Evolutionary conservation across 192 early-diverging fungal genomes (phyloP).

Genomic region (Dissophora globulifera): DNA sequence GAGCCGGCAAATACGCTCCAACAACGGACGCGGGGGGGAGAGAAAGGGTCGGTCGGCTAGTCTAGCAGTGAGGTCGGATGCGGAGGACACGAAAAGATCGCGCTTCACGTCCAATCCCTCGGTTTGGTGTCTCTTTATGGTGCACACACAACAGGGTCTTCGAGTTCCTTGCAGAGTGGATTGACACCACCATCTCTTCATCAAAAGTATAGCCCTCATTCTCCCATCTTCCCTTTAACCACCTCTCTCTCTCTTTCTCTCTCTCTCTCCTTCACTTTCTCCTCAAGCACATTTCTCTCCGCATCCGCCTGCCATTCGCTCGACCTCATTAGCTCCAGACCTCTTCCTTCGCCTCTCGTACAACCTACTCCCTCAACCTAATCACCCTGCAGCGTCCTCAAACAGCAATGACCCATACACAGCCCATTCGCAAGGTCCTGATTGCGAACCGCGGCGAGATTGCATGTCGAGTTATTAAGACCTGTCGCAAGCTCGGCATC

Average conservation of each 20-base stretch:
- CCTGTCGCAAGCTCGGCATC: conserved; percentile 72
- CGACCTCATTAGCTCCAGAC: too few species aligned
- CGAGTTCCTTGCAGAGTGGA: background rate
- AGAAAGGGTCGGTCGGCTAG: too few species aligned
- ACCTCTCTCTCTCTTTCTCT: background rate
- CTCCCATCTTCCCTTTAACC: background rate
- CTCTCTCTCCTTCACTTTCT: conserved; percentile 4
- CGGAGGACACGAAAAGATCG: too few species aligned
- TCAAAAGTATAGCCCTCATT: too few species aligned
- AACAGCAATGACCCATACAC: conserved; percentile 26
- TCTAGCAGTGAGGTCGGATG: too few species aligned
- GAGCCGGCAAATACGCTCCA: too few species aligned
- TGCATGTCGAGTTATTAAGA: conserved; percentile 77
- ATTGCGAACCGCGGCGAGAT: conserved; percentile 89
- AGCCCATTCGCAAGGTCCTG: conserved; percentile 59
- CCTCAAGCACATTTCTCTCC: background rate
- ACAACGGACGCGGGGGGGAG: too few species aligned
- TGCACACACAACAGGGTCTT: background rate
- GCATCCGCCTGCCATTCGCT: background rate
- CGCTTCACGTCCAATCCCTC: too few species aligned
- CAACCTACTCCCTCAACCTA: too few species aligned
- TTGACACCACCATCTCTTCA: background rate
- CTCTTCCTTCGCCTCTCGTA: too few species aligned
- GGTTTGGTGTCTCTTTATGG: conserved; percentile 24
- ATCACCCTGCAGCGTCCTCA: too few species aligned